These are phyloP conservation scores for Aspergillus candidus DNA, from an alignment of 2,329 filamentous ascomycete genomes.

Conservation along the genomic window DNA sequence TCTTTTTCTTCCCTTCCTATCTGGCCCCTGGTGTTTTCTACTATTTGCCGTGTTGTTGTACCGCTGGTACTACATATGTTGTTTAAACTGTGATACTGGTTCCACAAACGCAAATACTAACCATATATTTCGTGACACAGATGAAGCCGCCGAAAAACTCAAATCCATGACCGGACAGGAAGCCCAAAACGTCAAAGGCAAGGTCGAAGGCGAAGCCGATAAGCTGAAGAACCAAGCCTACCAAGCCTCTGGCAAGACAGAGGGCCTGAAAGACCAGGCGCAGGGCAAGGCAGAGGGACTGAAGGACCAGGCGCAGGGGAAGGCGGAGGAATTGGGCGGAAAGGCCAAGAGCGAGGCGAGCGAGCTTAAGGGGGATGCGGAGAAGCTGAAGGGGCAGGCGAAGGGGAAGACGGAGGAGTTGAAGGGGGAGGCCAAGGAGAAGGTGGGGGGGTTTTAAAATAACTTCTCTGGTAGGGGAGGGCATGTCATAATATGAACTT, in stretches of 20 bases:
- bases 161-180: slow-evolving; percentile 19
- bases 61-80: too few species aligned
- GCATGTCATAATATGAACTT: too few species aligned
- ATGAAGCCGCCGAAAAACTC: slow-evolving; percentile 44
- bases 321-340: slow-evolving; percentile 11
- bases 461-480: background rate
- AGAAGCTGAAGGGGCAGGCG: slow-evolving; percentile 8
- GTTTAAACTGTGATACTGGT: too few species aligned
- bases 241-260: slow-evolving; percentile 21
- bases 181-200: slow-evolving; percentile 28
- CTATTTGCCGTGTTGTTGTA: too few species aligned
- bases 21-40: background rate
- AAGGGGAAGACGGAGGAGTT: background rate
- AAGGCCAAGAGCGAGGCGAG: slow-evolving; percentile 20
- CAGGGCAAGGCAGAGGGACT: slow-evolving; percentile 14
- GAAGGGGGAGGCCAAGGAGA: too few species aligned
- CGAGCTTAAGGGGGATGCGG: slow-evolving; percentile 21
- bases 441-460: too few species aligned
- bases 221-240: slow-evolving; percentile 27
- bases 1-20: background rate
- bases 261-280: slow-evolving; percentile 3
- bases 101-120: slow-evolving; percentile 3
- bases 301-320: slow-evolving; percentile 12
- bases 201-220: slow-evolving; percentile 35
- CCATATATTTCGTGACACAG: slow-evolving; percentile 29